Evolutionary conservation across 495 filamentous ascomycete species (phyloP), one percentile per base, ranked within the genome.

Genomic region (Annulohypoxylon stygium): DNA sequence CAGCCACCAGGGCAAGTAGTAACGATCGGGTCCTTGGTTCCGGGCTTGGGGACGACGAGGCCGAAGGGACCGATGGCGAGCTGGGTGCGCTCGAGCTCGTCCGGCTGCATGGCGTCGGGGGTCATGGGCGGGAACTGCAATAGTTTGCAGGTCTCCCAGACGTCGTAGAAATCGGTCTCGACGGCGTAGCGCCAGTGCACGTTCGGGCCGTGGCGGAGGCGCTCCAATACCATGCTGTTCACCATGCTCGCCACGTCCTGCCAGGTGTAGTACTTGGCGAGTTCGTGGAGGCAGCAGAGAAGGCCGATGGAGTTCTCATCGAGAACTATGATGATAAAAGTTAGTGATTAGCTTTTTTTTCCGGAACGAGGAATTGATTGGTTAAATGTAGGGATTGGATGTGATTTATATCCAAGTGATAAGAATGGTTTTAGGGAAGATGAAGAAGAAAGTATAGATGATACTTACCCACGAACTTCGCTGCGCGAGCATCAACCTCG

Each of bases 201-300:
- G 37, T 43, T 20, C 7, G 9, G 6, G 1, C 57, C 57, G 53
- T 67, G 64, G 53, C 64, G 64, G 3, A 67, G 30, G 0, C 64
- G 53, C 48, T 67, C 64, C 4, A 58, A 0, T 4, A 23, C 37
- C 9, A 67, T 59, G 26, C 39, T 58, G 64, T 67, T 67, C n/a
- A 39, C 53, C 64, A 67, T 67, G 39, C 5, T 20, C 2, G 54
- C 11, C 0, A 50, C 25, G 3, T 59, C 41, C 5, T 59, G 14
- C 25, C n/a, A 67, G 6, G 26, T 14, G 51, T 67, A 67, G 18
- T 48, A n/a, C 41, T 39, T 25, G 25, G 64, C 26, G 3, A 67
- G 30, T 10, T 57, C 8, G 10, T 33, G 18, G 25, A 67, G 41
- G 4, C 26, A 30, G 26, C 9, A 25, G 16, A 67, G 20, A 0